Evolutionary conservation across 2,329 filamentous ascomycete species (phyloP), one percentile per base, ranked within the genome.

Genomic region (Colletotrichum eleusines): DNA sequence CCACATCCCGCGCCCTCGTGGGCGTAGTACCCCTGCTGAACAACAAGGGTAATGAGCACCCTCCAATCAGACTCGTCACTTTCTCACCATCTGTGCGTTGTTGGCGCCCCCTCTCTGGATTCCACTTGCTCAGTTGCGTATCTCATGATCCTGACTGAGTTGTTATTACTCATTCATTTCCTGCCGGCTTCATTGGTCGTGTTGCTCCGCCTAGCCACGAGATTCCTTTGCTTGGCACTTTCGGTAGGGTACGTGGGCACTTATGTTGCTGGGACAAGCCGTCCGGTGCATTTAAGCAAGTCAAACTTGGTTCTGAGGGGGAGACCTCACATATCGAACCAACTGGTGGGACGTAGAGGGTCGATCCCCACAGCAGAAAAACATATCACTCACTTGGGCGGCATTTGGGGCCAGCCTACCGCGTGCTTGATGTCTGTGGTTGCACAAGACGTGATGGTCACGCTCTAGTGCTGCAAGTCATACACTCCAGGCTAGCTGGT

Each of bases 41-140:
- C 42, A 20, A 40, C 65, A 63, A 63, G 65, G 59, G 42, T 50
- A 26, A 38, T 31, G 16, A 38, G 8, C 33, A 38, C 33, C 26
- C n/a, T 31, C 57, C 57, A 59, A 53, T 23, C 18, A 63, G 65
- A 57, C 40, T 23, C 9, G 35, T 63, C 65, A 63, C 35, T 51
- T 58, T 67, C 42, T 35, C 51, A 31, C 28, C 42, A 58, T 63
- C 65, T 50, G 51, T 64, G 60, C 60, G 42, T 35, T 63, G 33
- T 42, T 58, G 50, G 23, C 33, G n/a, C 57, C 40, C 64, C 35
- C 40, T 28, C 26, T 33, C 16, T 44, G 42, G 23, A 26, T 38
- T 40, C 20, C 9, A 31, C 42, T 42, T 31, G 33, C 63, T n/a
- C 35, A 31, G 44, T 38, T 50, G 33, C 48, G 40, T 40, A 50